Evolutionary conservation across 148 eudicot species (phyloP).

Genomic region (Chenopodium suecicum): DNA sequence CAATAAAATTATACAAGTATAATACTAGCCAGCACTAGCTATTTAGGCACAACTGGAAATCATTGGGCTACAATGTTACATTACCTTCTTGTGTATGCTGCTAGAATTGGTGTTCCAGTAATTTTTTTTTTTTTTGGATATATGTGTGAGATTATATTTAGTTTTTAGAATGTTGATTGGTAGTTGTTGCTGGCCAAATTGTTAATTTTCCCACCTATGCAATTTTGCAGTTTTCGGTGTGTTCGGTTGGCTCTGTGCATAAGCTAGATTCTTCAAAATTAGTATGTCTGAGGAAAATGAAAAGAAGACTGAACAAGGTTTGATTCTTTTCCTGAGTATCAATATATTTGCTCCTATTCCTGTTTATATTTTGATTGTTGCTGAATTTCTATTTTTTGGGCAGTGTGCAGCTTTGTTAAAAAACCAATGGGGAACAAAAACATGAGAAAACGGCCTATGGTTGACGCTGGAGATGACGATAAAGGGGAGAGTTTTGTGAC

Average conservation of each 20-base stretch:
- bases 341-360: not conserved
- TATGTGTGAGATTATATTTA: too few relatives aligned
- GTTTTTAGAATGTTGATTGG: too few relatives aligned
- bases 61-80: too few relatives aligned
- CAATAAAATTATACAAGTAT: too few relatives aligned
- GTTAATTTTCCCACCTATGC: not conserved
- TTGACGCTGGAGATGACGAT: slow-evolving; percentile 45
- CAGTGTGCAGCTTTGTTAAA: slow-evolving; percentile 79
- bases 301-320: slow-evolving; percentile 36
- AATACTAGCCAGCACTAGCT: too few relatives aligned
- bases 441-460: slow-evolving; percentile 59
- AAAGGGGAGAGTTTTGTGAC: slow-evolving; percentile 38
- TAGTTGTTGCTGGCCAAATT: too few relatives aligned
- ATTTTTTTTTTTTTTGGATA: too few relatives aligned
- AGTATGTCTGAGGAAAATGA: slow-evolving; percentile 25
- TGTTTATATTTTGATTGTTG: not conserved
- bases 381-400: slow-evolving; percentile 11
- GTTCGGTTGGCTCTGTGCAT: not conserved
- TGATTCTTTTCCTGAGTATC: not conserved
- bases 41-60: too few relatives aligned
- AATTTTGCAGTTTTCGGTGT: not conserved
- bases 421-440: slow-evolving; percentile 79
- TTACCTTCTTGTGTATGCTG: too few relatives aligned
- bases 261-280: not conserved
- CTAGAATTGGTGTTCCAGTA: too few relatives aligned